Evolutionary conservation across 2,329 filamentous ascomycete species (phyloP).

Genomic region (Cladobotryum protrusum): DNA sequence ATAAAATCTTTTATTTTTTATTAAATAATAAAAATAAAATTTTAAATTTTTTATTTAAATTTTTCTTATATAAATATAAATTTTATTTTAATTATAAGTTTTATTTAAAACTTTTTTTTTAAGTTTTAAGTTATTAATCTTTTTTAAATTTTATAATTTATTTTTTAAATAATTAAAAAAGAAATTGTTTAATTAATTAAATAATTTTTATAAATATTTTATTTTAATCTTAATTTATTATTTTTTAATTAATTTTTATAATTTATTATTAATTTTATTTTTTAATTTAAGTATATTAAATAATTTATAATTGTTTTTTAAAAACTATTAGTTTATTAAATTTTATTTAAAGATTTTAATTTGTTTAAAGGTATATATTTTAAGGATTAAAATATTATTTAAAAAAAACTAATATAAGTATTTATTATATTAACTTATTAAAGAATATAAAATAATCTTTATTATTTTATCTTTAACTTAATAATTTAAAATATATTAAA

Average conservation of each 20-base stretch:
- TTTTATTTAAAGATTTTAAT: background rate
- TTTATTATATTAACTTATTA: no score
- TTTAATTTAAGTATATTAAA: background rate
- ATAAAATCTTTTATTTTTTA: no score
- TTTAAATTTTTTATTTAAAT: no score
- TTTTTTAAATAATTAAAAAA: no score
- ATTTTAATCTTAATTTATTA: background rate
- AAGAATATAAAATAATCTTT: background rate
- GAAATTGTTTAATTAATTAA: no score
- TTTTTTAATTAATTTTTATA: no score
- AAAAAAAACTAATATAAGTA: background rate
- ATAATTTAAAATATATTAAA: background rate
- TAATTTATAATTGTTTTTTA: background rate
- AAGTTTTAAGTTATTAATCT: background rate
- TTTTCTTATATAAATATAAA: no score
- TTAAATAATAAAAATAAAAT: no score
- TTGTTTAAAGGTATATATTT: background rate
- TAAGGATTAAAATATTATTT: background rate
- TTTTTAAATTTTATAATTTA: no score
- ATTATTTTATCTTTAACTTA: background rate
- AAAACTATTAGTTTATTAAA: background rate
- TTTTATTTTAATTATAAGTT: background rate
- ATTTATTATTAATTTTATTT: no score
- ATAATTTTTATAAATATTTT: no score
- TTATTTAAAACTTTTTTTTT: background rate